Percentiles rank a stretch among this genome's conserved stretches.
These are phyloP conservation scores for Talaromyces sp. DNA, from an alignment of 2,329 filamentous ascomycete genomes.

Conservation along the genomic window DNA sequence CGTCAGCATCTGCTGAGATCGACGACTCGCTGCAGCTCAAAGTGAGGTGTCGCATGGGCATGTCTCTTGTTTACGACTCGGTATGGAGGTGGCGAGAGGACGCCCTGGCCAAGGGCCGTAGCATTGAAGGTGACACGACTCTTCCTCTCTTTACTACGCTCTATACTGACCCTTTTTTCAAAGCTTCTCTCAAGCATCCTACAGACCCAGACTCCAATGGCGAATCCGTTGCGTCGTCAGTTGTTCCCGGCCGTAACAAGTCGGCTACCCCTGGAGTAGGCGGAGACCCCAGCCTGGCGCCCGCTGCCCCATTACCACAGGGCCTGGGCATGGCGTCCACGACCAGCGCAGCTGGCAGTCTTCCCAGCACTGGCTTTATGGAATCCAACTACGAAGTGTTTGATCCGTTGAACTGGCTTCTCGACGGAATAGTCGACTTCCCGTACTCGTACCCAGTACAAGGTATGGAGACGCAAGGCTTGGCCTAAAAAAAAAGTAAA, in stretches of 20 bases:
- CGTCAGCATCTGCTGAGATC: conserved; percentile 25
- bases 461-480: conserved; percentile 41
- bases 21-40: conserved; percentile 55
- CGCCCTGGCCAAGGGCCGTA: conserved; percentile 64
- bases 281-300: conserved; percentile 42
- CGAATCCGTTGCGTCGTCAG: conserved; percentile 65
- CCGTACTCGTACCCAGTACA: conserved; percentile 62
- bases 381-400: conserved; percentile 80
- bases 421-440: conserved; percentile 79
- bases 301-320: conserved; percentile 30
- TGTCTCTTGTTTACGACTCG: conserved; percentile 63
- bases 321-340: conserved; percentile 25
- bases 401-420: conserved; percentile 88
- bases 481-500: conserved; percentile 20
- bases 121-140: conserved; percentile 61
- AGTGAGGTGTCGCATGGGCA: conserved; percentile 62
- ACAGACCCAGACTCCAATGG: conserved; percentile 77
- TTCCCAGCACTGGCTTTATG: conserved; percentile 50
- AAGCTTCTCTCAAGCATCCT: conserved; percentile 72
- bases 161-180: not conserved
- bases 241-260: conserved; percentile 23
- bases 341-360: conserved; percentile 18
- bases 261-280: conserved; percentile 33
- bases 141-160: conserved; percentile 15
- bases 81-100: conserved; percentile 65